phyloP scores from a whole-genome alignment of 129 eudicot species.

The Oenanthe sinensis region DNA sequence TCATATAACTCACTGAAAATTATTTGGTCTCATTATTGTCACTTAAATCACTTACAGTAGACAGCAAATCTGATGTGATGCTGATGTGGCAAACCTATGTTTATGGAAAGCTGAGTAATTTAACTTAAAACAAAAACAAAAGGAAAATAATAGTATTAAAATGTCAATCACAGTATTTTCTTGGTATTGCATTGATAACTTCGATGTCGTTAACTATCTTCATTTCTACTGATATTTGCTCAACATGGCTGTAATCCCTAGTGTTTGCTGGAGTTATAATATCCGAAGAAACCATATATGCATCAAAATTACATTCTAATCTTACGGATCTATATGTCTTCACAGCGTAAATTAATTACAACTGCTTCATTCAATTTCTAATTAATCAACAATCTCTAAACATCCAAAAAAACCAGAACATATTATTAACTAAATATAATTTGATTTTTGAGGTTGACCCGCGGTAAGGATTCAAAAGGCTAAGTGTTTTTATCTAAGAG shows the following conservation, averaged over 20 bases:
- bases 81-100: not conserved
- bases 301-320: not conserved
- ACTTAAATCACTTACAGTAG: not conserved
- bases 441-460: not conserved
- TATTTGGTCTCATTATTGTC: not conserved
- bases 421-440: not conserved
- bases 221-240: not conserved
- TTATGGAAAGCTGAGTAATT: not conserved
- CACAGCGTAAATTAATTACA: not conserved
- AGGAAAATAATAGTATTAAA: too few relatives aligned
- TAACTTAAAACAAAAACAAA: not conserved
- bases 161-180: too few relatives aligned
- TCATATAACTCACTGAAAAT: not conserved
- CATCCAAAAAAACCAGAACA: not conserved
- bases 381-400: not conserved
- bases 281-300: not conserved
- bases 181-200: too few relatives aligned
- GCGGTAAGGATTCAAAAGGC: constrained; percentile 28
- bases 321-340: not conserved
- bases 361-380: not conserved
- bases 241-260: not conserved
- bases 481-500: constrained; percentile 9
- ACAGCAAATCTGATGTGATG: not conserved
- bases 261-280: not conserved
- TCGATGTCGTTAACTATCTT: not conserved